phyloP scores from a whole-genome alignment of 768 basidiomycete species.

The Arthromyces matolae region DNA sequence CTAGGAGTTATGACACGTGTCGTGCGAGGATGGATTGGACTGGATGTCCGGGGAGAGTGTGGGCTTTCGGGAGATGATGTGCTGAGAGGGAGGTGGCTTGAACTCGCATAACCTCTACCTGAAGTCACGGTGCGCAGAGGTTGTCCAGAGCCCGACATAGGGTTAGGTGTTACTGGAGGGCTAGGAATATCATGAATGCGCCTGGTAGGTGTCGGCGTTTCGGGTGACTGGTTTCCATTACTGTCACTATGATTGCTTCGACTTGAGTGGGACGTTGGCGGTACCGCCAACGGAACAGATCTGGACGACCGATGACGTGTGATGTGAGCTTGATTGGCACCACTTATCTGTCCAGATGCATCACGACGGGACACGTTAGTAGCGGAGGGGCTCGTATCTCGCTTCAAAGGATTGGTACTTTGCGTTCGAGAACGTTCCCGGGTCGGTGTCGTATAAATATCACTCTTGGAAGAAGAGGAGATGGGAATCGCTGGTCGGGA shows the following conservation, averaged over 20 bases:
- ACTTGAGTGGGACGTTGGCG: slow-evolving; percentile 24
- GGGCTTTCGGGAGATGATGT: slow-evolving; percentile 37
- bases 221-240: slow-evolving; percentile 21
- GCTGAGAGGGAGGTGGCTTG: slow-evolving; percentile 38
- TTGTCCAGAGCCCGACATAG: slow-evolving; percentile 34
- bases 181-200: slow-evolving; percentile 37
- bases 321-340: slow-evolving; percentile 18
- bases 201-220: slow-evolving; percentile 36
- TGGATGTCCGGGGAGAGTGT: slow-evolving; percentile 33
- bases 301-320: slow-evolving; percentile 32
- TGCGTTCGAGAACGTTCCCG: slow-evolving; percentile 42
- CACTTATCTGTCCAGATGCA: slow-evolving; percentile 13
- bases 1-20: slow-evolving; percentile 42
- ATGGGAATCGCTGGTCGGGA: slow-evolving; percentile 44
- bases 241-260: slow-evolving; percentile 13
- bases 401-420: slow-evolving; percentile 30
- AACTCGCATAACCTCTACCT: slow-evolving; percentile 32
- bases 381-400: slow-evolving; percentile 36
- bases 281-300: slow-evolving; percentile 26
- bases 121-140: slow-evolving; percentile 32
- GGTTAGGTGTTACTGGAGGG: slow-evolving; percentile 48
- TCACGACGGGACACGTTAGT: slow-evolving; percentile 15
- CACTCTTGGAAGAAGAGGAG: slow-evolving; percentile 44
- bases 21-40: slow-evolving; percentile 42
- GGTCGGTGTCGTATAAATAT: slow-evolving; percentile 43